Base-by-base conservation (phyloP, 148 eudicot species). In the Rhododendron ovatum region DNA sequence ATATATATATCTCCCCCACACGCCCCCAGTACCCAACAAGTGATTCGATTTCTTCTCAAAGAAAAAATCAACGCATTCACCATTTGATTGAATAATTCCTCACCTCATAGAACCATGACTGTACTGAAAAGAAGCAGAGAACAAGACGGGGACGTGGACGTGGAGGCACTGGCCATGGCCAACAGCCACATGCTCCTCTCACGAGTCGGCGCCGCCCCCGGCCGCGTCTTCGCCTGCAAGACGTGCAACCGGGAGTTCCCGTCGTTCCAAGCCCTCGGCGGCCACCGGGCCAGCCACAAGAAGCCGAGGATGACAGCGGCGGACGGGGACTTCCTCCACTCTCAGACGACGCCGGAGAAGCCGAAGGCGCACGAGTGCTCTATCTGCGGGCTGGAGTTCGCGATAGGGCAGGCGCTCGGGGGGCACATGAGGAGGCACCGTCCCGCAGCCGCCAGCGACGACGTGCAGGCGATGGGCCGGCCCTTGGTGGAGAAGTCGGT, bases 341-440 rank as follows among this genome's bases (percentile, higher is more conserved):
- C 5, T 53, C 12, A n/a, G 45, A 5, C 45, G 53, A 10, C 30
- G 84, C 83, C 80, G 0, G 55, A 24, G 5, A 88, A 88, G 74
- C 75, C 84, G 2, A 86, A 88, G 90, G 28, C 15, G 8, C 88
- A 87, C 24, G 84, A 74, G 39, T 87, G 91, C 81, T 67, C 82
- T 2, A 63, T 85, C 0, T 89, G 91, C 43, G 86, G 86, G 3
- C 1, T 47, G 26, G 84, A 80, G 74, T 89, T 89, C 24, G 82
- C 80, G 6, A 30, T 84, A 0, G 89, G 89, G 12, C 91, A 89
- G 39, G 89, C 89, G 10, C 77, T 89, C 20, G 91, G 87, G 0
- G 89, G 89, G 2, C 91, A 89, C 84, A 87, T 87, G 91, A 85
- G 89, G 71, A 51, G 86, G 11, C 91, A 89, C 43, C 88, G 80